Base-by-base conservation (phyloP, 495 filamentous ascomycete species). In the Talaromyces nanjingensis region DNA sequence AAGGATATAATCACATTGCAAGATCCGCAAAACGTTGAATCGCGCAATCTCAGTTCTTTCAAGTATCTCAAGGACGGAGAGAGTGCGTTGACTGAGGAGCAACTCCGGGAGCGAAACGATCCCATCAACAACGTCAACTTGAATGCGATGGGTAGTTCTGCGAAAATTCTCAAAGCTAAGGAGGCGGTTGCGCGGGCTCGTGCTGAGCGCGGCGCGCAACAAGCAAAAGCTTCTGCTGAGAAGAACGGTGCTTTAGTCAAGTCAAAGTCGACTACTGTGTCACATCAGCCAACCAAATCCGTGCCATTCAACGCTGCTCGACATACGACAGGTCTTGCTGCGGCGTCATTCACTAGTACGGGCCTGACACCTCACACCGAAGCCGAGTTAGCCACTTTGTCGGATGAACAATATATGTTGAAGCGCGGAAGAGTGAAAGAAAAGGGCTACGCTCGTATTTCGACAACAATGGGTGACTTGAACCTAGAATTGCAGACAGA, bases 1-100 rank as follows among this genome's bases (percentile, higher is more conserved):
- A 91, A 90, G 69, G 94, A 99, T 72, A 93, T 99, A 68, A 93
- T 99, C 72, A 97, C 92, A 1, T 77, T 99, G 6, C 94, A 99
- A 73, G 96, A 99, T 74, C 96, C 94, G 31, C 92, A 97, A 71
- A 97, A 97, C 73, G 80, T 96, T 59, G 87, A 87, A 55, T 85
- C 85, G 56, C 76, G 96, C 69, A 89, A 99, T 69, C 81, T 98
- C 63, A 91, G 86, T 75, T 84, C 88, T 53, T 99, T 97, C 80
- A 92, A 96, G 67, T 93, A 93, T 70, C 73, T 98, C 52, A 85
- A 92, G 68, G 91, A 97, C 58, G 96, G 94, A 9, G 83, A 87
- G 62, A 86, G 81, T 3, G 85, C 86, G 0, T 73, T 91, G 49
- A 81, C 86, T 20, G 87, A 87, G 2, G 83, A 85, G 59, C 83